A percentile compares a stretch with the other conserved stretches of the same genome.
These are phyloP conservation scores for Hygrocybe coccinea DNA, from an alignment of 768 basidiomycete genomes.

Conservation along the genomic window DNA sequence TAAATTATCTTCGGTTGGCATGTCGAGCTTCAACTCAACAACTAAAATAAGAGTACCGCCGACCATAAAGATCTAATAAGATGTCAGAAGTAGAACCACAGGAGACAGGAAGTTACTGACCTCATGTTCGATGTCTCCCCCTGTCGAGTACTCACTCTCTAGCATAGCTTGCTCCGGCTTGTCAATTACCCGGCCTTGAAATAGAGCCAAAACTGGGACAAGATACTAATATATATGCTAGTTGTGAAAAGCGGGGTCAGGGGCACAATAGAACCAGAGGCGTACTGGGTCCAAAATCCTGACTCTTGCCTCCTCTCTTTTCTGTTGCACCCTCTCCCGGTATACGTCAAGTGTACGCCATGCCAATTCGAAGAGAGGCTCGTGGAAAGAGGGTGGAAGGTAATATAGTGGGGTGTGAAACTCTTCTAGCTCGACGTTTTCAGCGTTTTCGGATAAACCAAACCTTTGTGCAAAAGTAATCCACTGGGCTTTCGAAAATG, in stretches of 20 bases:
- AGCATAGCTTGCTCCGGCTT: constrained; percentile 12
- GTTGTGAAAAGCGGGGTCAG: not conserved
- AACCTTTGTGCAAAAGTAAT: constrained; percentile 6
- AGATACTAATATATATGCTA: constrained; percentile 10
- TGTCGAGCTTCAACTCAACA: constrained; percentile 23
- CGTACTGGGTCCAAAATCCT: constrained; percentile 10
- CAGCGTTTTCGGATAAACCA: not conserved
- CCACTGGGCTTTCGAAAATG: constrained; percentile 9
- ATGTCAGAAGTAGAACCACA: not conserved
- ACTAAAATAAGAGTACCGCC: constrained; percentile 15
- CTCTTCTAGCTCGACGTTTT: not conserved
- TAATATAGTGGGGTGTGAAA: constrained; percentile 1
- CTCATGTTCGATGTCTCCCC: constrained; percentile 13
- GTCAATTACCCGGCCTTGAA: constrained; percentile 15
- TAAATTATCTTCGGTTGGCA: not conserved
- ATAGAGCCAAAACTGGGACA: constrained; percentile 13
- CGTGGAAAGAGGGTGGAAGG: constrained; percentile 12
- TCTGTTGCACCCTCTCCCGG: constrained; percentile 7
- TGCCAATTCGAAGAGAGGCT: constrained; percentile 2
- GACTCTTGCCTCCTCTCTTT: constrained; percentile 9
- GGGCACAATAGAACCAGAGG: not conserved
- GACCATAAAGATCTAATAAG: constrained; percentile 11
- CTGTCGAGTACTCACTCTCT: constrained; percentile 8
- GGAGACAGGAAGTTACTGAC: constrained; percentile 6
- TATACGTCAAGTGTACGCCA: constrained; percentile 14